phyloP scores from a whole-genome alignment of 306 rosid species.

The Gynostemma pentaphyllum region DNA sequence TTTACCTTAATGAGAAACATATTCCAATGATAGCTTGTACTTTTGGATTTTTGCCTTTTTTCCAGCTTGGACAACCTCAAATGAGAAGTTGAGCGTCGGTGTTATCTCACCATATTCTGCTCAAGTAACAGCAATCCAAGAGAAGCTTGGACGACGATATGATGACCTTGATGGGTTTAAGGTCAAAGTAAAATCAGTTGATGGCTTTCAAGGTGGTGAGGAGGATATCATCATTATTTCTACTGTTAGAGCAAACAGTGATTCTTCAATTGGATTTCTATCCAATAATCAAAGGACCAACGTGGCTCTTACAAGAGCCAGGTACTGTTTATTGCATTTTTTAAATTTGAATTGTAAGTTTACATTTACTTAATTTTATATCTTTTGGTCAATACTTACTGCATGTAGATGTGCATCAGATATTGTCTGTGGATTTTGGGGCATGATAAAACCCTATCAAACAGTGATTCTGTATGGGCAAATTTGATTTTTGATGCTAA shows the following conservation, averaged over 20 bases:
- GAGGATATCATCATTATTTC: constrained; percentile 61
- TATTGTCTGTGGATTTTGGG: constrained; percentile 77
- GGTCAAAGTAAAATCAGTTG: constrained; percentile 62
- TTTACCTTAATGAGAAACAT: background rate
- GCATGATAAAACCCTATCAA: constrained; percentile 32
- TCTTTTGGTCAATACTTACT: constrained; percentile 1
- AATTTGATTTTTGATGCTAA: constrained; percentile 43
- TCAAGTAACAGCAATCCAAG: constrained; percentile 51
- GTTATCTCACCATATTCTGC: constrained; percentile 83
- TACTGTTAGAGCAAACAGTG: constrained; percentile 42
- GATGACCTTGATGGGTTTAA: constrained; percentile 29
- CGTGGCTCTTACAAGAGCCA: constrained; percentile 81
- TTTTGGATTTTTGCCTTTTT: background rate
- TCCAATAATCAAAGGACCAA: constrained; percentile 46
- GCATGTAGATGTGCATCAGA: constrained; percentile 25
- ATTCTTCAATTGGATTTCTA: constrained; percentile 32
- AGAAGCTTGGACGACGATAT: constrained; percentile 31
- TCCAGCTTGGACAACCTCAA: constrained; percentile 40
- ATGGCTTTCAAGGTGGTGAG: constrained; percentile 82
- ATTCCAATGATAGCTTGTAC: background rate
- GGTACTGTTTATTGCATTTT: constrained; percentile 24
- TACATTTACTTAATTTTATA: background rate
- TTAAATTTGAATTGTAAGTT: no score
- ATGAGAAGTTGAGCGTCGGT: constrained; percentile 38
- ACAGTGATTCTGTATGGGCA: constrained; percentile 45